Evolutionary conservation across 306 rosid species (phyloP).

Genomic region (Dalbergia cochinchinensis): DNA sequence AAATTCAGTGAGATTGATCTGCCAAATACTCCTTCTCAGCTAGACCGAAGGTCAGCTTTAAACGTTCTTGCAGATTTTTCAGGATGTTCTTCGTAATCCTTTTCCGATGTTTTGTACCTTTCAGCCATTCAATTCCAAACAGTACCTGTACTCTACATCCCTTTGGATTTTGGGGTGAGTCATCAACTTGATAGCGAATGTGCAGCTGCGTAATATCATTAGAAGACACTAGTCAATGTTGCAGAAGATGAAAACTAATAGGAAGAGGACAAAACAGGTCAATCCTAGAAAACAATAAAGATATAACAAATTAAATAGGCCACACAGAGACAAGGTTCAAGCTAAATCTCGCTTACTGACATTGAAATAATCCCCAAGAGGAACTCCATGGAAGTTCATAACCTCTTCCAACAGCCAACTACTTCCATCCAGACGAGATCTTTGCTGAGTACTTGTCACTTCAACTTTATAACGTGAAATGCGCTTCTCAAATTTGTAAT

Average conservation of each 20-base stretch:
- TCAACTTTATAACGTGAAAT: conserved; percentile 79
- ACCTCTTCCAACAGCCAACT: conserved; percentile 91
- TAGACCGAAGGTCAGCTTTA: conserved; percentile 57
- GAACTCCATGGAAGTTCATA: conserved; percentile 86
- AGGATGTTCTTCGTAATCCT: conserved; percentile 78
- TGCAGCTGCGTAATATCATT: conserved; percentile 73
- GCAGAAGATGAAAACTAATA: conserved; percentile 8
- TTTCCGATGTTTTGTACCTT: conserved; percentile 80
- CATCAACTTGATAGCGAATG: conserved; percentile 82
- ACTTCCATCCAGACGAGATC: conserved; percentile 61
- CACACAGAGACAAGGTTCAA: conserved; percentile 20
- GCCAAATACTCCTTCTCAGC: conserved; percentile 80
- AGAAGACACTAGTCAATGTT: conserved; percentile 42
- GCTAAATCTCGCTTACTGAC: conserved; percentile 57
- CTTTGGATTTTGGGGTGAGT: conserved; percentile 57
- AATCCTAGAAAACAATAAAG: conserved; percentile 3
- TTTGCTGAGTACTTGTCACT: conserved; percentile 86
- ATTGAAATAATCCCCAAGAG: conserved; percentile 86
- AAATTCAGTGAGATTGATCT: conserved; percentile 37
- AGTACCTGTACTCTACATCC: conserved; percentile 68
- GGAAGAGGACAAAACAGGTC: conserved; percentile 5
- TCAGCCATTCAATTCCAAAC: conserved; percentile 92
- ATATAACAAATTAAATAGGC: conserved; percentile 30
- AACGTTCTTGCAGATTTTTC: conserved; percentile 64
- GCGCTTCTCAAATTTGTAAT: conserved; percentile 76